These are phyloP conservation scores for Arabis alpina DNA, from an alignment of 345 rosid species.

Conservation along the genomic window DNA sequence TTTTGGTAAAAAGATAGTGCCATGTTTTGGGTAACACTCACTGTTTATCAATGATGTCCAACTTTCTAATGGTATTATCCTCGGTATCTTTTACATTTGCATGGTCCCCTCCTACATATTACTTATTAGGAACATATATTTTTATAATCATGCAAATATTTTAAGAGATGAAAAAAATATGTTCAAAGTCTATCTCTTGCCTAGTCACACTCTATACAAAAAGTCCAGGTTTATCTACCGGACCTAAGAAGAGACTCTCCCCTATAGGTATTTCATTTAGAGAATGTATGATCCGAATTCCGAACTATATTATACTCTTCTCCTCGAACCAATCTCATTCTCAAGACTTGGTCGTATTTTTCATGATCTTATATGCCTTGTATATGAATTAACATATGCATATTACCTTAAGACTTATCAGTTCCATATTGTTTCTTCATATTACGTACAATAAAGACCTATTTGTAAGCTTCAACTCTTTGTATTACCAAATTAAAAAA, in stretches of 20 bases:
- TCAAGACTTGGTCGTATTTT: neutral
- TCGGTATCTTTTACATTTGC: slow-evolving; percentile 27
- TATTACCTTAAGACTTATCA: neutral
- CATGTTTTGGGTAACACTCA: slow-evolving; percentile 43
- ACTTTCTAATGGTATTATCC: slow-evolving; percentile 44
- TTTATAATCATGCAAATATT: neutral
- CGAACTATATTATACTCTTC: neutral
- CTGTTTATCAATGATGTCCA: slow-evolving; percentile 38
- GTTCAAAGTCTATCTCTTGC: neutral
- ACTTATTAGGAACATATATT: neutral
- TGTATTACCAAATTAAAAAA: neutral
- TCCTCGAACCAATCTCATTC: neutral
- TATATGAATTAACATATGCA: neutral
- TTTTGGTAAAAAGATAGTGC: slow-evolving; percentile 26
- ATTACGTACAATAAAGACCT: neutral
- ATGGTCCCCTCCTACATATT: slow-evolving; percentile 32
- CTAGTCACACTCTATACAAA: slow-evolving; percentile 17
- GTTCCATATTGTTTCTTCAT: slow-evolving; percentile 5
- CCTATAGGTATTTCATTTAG: neutral
- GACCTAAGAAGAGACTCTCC: neutral
- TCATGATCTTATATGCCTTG: neutral
- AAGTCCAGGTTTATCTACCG: slow-evolving; percentile 31
- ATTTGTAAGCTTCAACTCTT: neutral
- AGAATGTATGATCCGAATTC: neutral
- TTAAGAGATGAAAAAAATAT: neutral